Conservation (phyloP, 2,329 filamentous ascomycete species). For the Colletotrichum sublineola region DNA sequence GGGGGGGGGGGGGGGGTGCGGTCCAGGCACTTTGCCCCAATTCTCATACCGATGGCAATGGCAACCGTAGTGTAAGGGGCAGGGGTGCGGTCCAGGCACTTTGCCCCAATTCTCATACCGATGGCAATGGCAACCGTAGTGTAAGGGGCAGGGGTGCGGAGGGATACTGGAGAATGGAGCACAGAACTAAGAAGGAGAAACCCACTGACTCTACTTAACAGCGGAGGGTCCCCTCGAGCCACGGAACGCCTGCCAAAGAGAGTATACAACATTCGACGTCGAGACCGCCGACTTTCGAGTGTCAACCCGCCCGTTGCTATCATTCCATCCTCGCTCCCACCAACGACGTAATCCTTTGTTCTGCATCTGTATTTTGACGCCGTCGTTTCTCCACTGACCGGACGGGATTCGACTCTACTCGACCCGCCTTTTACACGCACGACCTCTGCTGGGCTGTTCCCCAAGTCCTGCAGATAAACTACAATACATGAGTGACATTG, state of each 20-base stretch:
- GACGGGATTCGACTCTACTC: not conserved
- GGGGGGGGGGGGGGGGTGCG: constrained; percentile 26
- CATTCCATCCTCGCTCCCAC: not conserved
- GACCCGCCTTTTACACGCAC: not conserved
- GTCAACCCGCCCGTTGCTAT: not conserved
- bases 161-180: not conserved
- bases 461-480: not conserved
- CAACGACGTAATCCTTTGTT: not conserved
- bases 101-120: constrained; percentile 1
- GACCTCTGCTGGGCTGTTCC: not conserved
- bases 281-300: not conserved
- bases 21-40: not conserved
- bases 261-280: not conserved
- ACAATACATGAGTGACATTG: not conserved
- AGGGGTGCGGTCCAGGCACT: not conserved
- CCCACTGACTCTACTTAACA: constrained; percentile 34
- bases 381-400: not conserved
- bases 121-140: constrained; percentile 8
- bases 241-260: constrained; percentile 5
- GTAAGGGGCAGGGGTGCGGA: constrained; percentile 25
- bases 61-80: constrained; percentile 20
- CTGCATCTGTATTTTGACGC: not conserved
- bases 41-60: constrained; percentile 9
- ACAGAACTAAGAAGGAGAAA: constrained; percentile 4
- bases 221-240: constrained; percentile 21